Base-by-base conservation (phyloP, 163 green algal species). In the Volvox carteri region DNA sequence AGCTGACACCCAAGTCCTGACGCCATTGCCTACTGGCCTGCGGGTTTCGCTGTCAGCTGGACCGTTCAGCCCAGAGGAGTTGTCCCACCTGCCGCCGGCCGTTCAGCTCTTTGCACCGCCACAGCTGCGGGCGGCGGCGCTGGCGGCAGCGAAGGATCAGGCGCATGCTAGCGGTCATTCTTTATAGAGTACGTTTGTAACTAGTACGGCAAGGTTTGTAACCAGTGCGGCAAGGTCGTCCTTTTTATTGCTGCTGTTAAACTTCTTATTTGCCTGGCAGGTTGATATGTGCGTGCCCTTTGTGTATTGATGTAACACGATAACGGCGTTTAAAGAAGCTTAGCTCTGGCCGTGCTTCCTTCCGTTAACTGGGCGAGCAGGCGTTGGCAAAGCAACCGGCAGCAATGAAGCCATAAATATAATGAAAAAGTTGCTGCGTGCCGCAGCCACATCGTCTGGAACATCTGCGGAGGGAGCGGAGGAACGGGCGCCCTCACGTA, bases 71-170 rank as follows among this genome's bases (percentile, higher is more conserved):
- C 84, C 84, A 1, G 84, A 89, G 84, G 35, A 89, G 50, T 41
- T 89, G 12, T 54, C 72, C 0, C 42, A 62, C 21, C 52, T 89
- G 54, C 84, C 52, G 39, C 84, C 84, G 0, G 9, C 14, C 0
- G 54, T 89, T 41, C 84, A 89, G 39, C 54, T 89, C 0, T 89
- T 84, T 67, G 84, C 84, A 9, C 84, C 84, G 54, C 84, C 84
- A n/a, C 52, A 76, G 72, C 72, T 89, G 18, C 84, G 84, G n/a
- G 84, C 70, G 18, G 84, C 84, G 16, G 84, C 84, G 6, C 25
- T 84, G 28, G 72, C 70, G 28, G 72, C 72, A 11, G 72, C 44
- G 37, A 70, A 70, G 21, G 72, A 89, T 37, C 83, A 88, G 60
- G n/a, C 54, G 23, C 44, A 78, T 30, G 39, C 48, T 0, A 60